These are phyloP conservation scores for Candida montana DNA, from an alignment of 805 yeast genomes.

Conservation along the genomic window DNA sequence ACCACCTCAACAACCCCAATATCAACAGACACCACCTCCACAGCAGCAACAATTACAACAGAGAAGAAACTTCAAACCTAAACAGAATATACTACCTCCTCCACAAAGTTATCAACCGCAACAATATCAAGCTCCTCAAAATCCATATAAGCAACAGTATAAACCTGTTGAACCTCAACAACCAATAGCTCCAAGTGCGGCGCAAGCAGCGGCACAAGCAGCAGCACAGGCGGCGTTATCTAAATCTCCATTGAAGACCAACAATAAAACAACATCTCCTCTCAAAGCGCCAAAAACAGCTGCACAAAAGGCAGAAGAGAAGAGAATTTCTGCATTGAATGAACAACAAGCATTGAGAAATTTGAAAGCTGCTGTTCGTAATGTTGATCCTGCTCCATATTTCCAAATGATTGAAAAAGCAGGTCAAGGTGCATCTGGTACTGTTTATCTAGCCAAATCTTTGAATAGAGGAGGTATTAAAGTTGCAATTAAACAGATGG, in stretches of 20 bases:
- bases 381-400: constrained; percentile 78
- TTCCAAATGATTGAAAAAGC: constrained; percentile 77
- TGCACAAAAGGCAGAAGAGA: constrained; percentile 37
- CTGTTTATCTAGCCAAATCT: constrained; percentile 81
- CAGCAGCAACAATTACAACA: constrained; percentile 9
- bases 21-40: constrained; percentile 11
- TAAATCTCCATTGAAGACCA: constrained; percentile 15
- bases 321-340: constrained; percentile 59
- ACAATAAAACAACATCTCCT: constrained; percentile 4
- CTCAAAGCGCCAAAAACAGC: constrained; percentile 23
- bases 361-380: constrained; percentile 74
- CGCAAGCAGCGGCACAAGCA: constrained; percentile 24
- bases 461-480: constrained; percentile 50
- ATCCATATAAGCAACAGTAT: not conserved
- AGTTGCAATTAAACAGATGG: constrained; percentile 97
- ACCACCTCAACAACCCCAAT: constrained; percentile 1
- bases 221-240: constrained; percentile 33
- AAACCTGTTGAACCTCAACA: constrained; percentile 1
- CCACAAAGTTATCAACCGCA: constrained; percentile 3
- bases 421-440: constrained; percentile 98
- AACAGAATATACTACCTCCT: constrained; percentile 1
- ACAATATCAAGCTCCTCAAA: not conserved
- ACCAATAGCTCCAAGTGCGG: not conserved
- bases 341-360: constrained; percentile 84
- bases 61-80: not conserved